phyloP scores from a whole-genome alignment of 2,329 filamentous ascomycete genomes.

The Albophoma yamanashiensis region DNA sequence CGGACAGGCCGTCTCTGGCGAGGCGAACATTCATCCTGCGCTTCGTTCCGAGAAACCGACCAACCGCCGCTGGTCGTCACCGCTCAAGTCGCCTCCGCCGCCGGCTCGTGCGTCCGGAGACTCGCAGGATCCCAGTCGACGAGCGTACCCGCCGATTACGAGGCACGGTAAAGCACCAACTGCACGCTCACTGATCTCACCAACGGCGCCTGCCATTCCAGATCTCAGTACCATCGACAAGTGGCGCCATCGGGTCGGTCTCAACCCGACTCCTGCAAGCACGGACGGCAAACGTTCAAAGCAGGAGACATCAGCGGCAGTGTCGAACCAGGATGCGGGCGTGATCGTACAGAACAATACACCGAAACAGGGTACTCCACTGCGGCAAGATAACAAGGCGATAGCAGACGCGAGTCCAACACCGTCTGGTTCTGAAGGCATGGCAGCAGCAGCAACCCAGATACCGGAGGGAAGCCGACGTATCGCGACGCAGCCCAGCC shows the following conservation, averaged over 20 bases:
- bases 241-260: slow-evolving; percentile 17
- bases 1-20: slow-evolving; percentile 12
- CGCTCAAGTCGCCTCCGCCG: slow-evolving; percentile 14
- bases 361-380: not conserved
- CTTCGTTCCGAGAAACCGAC: slow-evolving; percentile 16
- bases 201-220: slow-evolving; percentile 16
- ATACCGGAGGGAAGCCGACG: not conserved
- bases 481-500: not conserved
- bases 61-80: slow-evolving; percentile 15
- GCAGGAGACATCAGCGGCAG: slow-evolving; percentile 2
- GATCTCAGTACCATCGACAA: slow-evolving; percentile 21
- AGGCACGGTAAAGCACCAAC: slow-evolving; percentile 17
- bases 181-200: slow-evolving; percentile 14
- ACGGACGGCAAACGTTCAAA: not conserved
- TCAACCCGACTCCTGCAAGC: slow-evolving; percentile 6
- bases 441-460: not conserved
- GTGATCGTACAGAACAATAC: not conserved
- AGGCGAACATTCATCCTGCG: slow-evolving; percentile 22
- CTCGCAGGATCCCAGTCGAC: slow-evolving; percentile 13
- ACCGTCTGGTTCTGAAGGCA: not conserved
- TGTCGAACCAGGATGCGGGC: not conserved
- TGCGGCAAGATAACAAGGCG: not conserved
- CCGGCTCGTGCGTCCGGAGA: slow-evolving; percentile 5
- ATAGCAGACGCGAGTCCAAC: no score
- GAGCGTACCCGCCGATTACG: slow-evolving; percentile 26